These are phyloP conservation scores for Solanum chiquidenum DNA, from an alignment of 257 asterid genomes.

Conservation along the genomic window DNA sequence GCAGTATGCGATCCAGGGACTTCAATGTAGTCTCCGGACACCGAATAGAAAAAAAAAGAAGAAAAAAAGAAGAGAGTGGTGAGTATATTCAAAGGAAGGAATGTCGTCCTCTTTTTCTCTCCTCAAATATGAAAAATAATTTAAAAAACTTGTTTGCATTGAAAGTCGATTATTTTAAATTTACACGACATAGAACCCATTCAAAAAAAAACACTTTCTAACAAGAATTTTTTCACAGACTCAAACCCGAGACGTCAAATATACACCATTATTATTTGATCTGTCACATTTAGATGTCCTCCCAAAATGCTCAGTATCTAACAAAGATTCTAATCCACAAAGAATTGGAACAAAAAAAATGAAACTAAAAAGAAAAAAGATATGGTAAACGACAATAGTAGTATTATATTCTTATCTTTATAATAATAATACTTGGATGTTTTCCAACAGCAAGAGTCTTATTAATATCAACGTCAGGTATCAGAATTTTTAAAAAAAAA, in stretches of 20 bases:
- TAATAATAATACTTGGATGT: background rate
- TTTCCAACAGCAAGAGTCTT: background rate
- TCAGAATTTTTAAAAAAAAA: background rate
- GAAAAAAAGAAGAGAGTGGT: too few species aligned
- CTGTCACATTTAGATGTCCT: background rate
- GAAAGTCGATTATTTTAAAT: too few species aligned
- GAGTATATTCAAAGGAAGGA: background rate
- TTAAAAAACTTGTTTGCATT: too few species aligned
- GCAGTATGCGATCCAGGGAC: too few species aligned
- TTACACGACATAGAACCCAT: accelerated
- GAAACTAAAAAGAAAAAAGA: background rate
- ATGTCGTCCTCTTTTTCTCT: background rate
- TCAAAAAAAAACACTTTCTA: too few species aligned
- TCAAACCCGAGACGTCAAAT: background rate
- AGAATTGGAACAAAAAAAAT: background rate
- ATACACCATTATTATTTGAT: too few species aligned
- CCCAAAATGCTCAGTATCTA: background rate
- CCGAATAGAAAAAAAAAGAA: too few species aligned
- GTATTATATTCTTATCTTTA: background rate
- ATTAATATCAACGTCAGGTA: background rate
- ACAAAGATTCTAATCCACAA: background rate
- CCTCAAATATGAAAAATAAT: background rate
- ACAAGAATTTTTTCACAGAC: too few species aligned
- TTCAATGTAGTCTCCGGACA: too few species aligned
- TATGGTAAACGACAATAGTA: background rate